Conservation (phyloP, 2,329 filamentous ascomycete genomes). For the Diplodia corticola region DNA sequence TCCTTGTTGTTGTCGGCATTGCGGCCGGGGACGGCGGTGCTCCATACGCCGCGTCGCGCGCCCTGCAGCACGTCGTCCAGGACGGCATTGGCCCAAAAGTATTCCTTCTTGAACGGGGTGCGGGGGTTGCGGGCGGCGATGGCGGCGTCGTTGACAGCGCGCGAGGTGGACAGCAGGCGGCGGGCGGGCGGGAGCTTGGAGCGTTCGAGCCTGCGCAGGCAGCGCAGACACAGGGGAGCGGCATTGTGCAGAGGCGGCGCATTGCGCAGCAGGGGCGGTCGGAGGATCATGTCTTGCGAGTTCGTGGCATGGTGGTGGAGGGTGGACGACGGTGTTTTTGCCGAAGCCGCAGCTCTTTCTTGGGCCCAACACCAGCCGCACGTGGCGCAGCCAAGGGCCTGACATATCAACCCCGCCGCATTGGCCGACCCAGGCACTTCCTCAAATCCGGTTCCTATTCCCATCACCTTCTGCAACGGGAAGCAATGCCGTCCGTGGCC, state of each 20-base stretch:
- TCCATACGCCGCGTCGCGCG: conserved; percentile 35
- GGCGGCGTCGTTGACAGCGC: conserved; percentile 32
- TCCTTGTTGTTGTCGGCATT: conserved; percentile 17
- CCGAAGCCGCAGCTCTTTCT: conserved; percentile 2
- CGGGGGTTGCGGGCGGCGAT: conserved; percentile 34
- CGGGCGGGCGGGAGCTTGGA: conserved; percentile 28
- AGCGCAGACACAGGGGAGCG: conserved; percentile 36
- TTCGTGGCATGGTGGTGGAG: conserved; percentile 1
- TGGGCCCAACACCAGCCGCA: neutral
- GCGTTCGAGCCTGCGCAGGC: conserved; percentile 35
- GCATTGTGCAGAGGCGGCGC: conserved; percentile 34
- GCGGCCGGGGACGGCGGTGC: conserved; percentile 30
- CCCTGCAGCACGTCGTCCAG: conserved; percentile 35
- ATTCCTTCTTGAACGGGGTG: conserved; percentile 39
- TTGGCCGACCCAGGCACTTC: neutral
- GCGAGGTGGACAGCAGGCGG: conserved; percentile 34
- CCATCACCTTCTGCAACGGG: neutral
- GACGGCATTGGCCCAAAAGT: conserved; percentile 41
- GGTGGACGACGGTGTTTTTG: neutral
- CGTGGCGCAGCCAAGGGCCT: neutral
- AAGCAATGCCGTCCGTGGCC: neutral
- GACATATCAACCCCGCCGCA: neutral
- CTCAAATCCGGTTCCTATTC: neutral
- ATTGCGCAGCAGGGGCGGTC: conserved; percentile 35
- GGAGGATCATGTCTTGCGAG: conserved; percentile 41